Evolutionary conservation across 345 rosid species (phyloP), one percentile per base, ranked within the genome.

Genomic region (Dovyalis caffra): DNA sequence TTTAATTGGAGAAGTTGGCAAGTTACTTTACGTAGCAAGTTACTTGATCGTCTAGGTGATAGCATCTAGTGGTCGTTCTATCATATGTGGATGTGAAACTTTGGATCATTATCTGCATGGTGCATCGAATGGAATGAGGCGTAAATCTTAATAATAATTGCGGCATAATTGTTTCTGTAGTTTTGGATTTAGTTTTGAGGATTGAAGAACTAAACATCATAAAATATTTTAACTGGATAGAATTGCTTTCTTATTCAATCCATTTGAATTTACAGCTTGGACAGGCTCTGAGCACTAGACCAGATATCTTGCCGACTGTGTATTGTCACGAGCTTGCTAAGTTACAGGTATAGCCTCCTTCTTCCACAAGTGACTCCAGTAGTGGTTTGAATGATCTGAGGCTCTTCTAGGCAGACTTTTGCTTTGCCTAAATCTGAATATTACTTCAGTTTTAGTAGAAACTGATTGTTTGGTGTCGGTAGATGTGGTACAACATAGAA

Each of bases 281-380:
- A 60, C 99, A 95, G 89, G 98, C 96, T 68, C 86, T 93, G 77
- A 93, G 98, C 89, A 95, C 97, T 18, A 93, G 98, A 81, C 89
- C 96, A 65, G 97, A 95, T 82, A 86, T 95, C 84, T 85, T 95
- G 82, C 92, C 99, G 12, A 73, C 87, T 53, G 79, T 93, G 33
- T 95, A 93, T 72, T 93, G 96, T 79, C 92, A 89, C 78, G 99
- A 95, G 86, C 99, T 95, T 84, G 87, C 92, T 28, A 91, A 95
- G 80, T 87, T 95, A 83, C 99, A 95, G 95, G 98, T 91, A 38
- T 14, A 31, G 10, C 72, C 37, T 77, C 57, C 21, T 66, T 70
- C 76, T 68, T 31, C 53, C 38, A 34, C 73, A 40, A 64, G 38
- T 8, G 38, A 66, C 61, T 66, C 69, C 16, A 60, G 25, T 56